Evolutionary conservation across 192 early-diverging fungal species (phyloP), one percentile per base, ranked within the genome.

Genomic region (Chytriomyces confervae): DNA sequence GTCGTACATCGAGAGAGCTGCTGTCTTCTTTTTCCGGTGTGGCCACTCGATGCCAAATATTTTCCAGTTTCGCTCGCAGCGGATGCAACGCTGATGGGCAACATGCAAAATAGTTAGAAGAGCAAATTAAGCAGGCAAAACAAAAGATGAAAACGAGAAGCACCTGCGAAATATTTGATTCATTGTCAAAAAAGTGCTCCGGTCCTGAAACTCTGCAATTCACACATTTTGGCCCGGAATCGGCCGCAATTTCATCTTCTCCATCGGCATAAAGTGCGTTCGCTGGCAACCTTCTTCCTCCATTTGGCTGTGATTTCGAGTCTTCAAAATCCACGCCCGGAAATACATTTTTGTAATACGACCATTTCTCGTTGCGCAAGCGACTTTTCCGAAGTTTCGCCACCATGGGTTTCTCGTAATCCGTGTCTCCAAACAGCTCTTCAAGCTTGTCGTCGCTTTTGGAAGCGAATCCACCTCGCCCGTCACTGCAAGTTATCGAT

Each of bases 41-140:
- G 85, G 85, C 83, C 83, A 86, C 64, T 74, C 65, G 8, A 77
- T 72, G n/a, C 77, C 81, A 71, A 69, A 86, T 62, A 86, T 84
- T 29, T 66, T 62, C n/a, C 69, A 72, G 71, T 86, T 79, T 4
- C 85, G 60, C 1, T 71, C 75, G 63, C 85, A 86, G 27, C 85
- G 69, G 20, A 62, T 50, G 66, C 85, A 86, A 8, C 78, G 79
- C 48, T 66, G 36, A 36, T 36, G 36, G 36, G 36, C 36, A 36
- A 36, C 36, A 36, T 4, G 4, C 1, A 2, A 36, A 36, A 36
- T 36, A 36, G 47, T 27, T 16, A 72, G 44, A 50, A 11, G 44
- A 29, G 27, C 5, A 72, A 60, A 29, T n/a, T 27, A 7, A 16
- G 50, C 1, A 13, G n/a, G 61, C 29, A 16, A 43, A 36, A n/a